Conservation (phyloP, 2,329 filamentous ascomycete species). For the Fusarium brevicatenulatum region DNA sequence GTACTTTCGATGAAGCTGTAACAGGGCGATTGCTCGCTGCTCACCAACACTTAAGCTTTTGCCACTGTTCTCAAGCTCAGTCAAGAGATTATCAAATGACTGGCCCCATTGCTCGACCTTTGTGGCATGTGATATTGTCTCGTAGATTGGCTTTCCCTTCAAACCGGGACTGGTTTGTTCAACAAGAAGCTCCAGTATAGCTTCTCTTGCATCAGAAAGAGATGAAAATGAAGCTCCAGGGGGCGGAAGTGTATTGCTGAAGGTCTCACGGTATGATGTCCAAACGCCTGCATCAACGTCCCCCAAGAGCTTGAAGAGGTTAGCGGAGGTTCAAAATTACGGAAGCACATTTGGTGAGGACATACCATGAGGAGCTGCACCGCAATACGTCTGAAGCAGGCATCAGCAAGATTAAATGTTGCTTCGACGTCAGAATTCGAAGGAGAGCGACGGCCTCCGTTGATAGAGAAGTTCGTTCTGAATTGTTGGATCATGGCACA, state of each 20-base stretch:
- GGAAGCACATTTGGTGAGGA: fast-evolving
- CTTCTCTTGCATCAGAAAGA: slow-evolving; percentile 10
- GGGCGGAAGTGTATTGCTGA: background rate
- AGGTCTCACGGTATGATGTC: background rate
- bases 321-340: fast-evolving
- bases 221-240: background rate
- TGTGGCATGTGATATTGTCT: background rate
- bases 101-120: slow-evolving; percentile 10
- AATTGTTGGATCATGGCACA: slow-evolving; percentile 28
- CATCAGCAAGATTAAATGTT: background rate
- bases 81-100: slow-evolving; percentile 4
- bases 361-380: slow-evolving; percentile 19
- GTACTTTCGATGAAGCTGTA: slow-evolving; percentile 23
- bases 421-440: background rate
- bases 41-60: background rate
- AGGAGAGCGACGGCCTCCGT: fast-evolving
- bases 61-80: background rate
- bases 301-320: background rate
- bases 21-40: slow-evolving; percentile 1
- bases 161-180: slow-evolving; percentile 22
- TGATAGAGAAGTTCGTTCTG: background rate
- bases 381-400: slow-evolving; percentile 14
- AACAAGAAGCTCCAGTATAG: slow-evolving; percentile 8
- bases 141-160: background rate
- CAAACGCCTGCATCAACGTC: slow-evolving; percentile 3